Base-by-base conservation (phyloP, 2,329 filamentous ascomycete species). In the Pseudogymnoascus sp. region DNA sequence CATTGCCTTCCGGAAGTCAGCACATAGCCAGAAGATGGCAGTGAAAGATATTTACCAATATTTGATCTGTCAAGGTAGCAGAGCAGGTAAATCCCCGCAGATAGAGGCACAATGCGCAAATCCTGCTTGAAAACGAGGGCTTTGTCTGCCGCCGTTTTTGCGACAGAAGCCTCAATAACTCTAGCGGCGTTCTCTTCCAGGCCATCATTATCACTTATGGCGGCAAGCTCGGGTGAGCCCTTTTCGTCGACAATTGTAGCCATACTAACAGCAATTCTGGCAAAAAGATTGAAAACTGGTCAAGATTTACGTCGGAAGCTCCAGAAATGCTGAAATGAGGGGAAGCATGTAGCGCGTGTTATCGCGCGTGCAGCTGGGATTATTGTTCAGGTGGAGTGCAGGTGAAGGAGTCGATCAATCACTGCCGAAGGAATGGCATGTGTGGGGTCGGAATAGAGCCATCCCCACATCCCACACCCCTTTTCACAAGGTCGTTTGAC, bases 71-170 rank as follows among this genome's bases (percentile, higher is more conserved):
- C 47, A 16, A 54, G 47, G 47, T 54, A 54, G 23, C 47, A 54
- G 47, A 54, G 47, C 47, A 54, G 47, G 47, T 54, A 54, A 31
- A 54, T 54, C 1, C 23, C 47, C n/a, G 47, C 47, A 16, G 23
- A 29, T 16, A 54, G 47, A 31, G 47, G 47, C 10, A 54, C 47
- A 31, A 54, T 54, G 47, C 47, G 47, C 47, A 54, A 54, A 14
- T 54, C 47, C 12, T 54, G 47, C 47, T 54, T 54, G 4, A 29
- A 54, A 54, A 54, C 4, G 14, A 54, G 36, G 10, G 36, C 12
- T 62, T 54, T 36, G 11, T 61, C 36, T 69, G 64, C 78, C 78
- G 47, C 80, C 74, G 69, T 60, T 75, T 8, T 31, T 29, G 7
- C 23, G 8, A 54, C 47, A 16, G 47, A 23, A 29, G 23, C 47